Evolutionary conservation across 768 basidiomycete genomes (phyloP), one percentile per base, ranked within the genome.

Genomic region (Cystobasidium onofrii): DNA sequence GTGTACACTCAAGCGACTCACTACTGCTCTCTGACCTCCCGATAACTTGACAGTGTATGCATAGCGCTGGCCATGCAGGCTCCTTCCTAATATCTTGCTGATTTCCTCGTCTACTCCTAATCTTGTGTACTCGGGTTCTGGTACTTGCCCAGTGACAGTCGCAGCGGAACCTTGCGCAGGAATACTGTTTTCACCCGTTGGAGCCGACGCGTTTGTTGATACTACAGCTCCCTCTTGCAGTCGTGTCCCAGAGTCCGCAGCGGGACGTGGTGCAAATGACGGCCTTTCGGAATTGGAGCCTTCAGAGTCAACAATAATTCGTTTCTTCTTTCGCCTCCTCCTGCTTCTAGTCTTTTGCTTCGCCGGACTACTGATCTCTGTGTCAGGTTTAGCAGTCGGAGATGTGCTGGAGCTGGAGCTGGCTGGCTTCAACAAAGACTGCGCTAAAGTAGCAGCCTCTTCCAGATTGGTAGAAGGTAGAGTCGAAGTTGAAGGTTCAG

Each of bases 61-160:
- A 50, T 73, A 36, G 20, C 29, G 18, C 44, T 31, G 23, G 27
- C 69, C n/a, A 69, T 33, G 64, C 1, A 18, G 27, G 15, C 50
- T n/a, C n/a, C 54, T 39, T 13, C 72, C 64, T 25, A 73, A 44
- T 10, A 73, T 50, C 72, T 73, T 73, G 29, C 18, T 17, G 25
- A 73, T 73, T 27, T 73, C 72, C 43, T 73, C 72, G 63, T 73
- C 72, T 29, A 62, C 29, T 7, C 57, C 64, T 7, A 73, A 55
- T 23, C 6, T 9, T 6, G 34, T 62, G n/a, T 39, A 44, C 23
- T 63, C 63, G 63, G 57, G 57, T 15, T 39, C 39, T 15, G n/a
- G n/a, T n/a, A n/a, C n/a, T n/a, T n/a, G n/a, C n/a, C n/a, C n/a
- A n/a, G n/a, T n/a, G n/a, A n/a, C n/a, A n/a, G n/a, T n/a, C n/a